Percentiles rank a stretch among this genome's conserved stretches.
These are phyloP conservation scores for Trichoderma citrinoviride DNA, from an alignment of 2,329 filamentous ascomycete species.

Conservation along the genomic window DNA sequence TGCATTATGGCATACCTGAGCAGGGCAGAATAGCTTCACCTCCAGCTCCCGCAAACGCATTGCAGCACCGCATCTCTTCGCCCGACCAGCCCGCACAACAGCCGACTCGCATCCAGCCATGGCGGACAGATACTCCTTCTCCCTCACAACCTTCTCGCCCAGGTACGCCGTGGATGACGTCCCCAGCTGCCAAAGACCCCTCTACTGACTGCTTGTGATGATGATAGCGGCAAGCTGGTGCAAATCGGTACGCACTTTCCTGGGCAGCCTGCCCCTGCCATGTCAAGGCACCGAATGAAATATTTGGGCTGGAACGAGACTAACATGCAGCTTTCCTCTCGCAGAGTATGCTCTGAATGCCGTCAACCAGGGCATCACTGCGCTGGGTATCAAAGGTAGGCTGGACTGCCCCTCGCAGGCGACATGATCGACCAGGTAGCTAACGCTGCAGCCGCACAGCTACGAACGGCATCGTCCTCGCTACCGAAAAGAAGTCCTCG, in stretches of 20 bases:
- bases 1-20: slow-evolving; percentile 30
- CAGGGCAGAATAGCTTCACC: slow-evolving; percentile 35
- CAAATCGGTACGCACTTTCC: slow-evolving; percentile 69
- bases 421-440: neutral
- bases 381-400: slow-evolving; percentile 94
- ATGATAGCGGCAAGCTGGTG: slow-evolving; percentile 86
- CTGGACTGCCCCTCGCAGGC: neutral
- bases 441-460: slow-evolving; percentile 51
- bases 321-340: slow-evolving; percentile 15
- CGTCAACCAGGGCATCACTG: slow-evolving; percentile 98
- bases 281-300: neutral
- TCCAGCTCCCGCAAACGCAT: slow-evolving; percentile 22
- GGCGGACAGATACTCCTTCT: slow-evolving; percentile 99
- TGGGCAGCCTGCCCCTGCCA: neutral
- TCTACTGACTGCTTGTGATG: slow-evolving; percentile 35
- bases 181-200: slow-evolving; percentile 19
- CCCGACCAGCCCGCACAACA: slow-evolving; percentile 21
- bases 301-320: neutral
- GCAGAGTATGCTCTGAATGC: slow-evolving; percentile 98
- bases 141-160: slow-evolving; percentile 97
- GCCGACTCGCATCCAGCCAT: slow-evolving; percentile 51
- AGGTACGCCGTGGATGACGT: slow-evolving; percentile 61
- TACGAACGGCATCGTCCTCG: slow-evolving; percentile 97
- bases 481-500: slow-evolving; percentile 98
- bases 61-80: slow-evolving; percentile 25